A percentile compares a stretch with the other conserved stretches of the same genome.
These are phyloP conservation scores for Candida fluviatilis DNA, from an alignment of 805 yeast species.

Conservation along the genomic window DNA sequence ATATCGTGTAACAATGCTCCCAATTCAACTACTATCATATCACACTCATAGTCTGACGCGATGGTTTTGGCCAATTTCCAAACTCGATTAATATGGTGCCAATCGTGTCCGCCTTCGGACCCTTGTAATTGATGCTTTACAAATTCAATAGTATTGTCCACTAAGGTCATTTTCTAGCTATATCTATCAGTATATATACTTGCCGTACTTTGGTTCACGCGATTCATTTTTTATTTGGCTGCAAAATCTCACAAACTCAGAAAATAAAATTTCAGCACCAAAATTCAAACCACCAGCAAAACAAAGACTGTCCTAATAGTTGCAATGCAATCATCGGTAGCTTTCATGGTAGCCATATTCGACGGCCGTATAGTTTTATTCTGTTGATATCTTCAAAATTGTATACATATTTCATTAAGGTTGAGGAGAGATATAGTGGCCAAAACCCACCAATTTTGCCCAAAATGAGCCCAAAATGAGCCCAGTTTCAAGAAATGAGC, in stretches of 20 bases:
- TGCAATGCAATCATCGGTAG: too few species aligned
- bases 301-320: too few species aligned
- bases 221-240: not conserved
- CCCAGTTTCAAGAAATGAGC: too few species aligned
- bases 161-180: not conserved
- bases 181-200: not conserved
- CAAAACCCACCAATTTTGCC: too few species aligned
- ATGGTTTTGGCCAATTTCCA: constrained; percentile 1
- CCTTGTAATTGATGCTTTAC: not conserved
- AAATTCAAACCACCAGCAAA: too few species aligned
- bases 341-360: too few species aligned
- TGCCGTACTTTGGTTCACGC: not conserved
- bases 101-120: not conserved
- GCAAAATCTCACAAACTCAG: not conserved
- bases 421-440: too few species aligned
- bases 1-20: constrained; percentile 1
- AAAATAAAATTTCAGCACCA: too few species aligned
- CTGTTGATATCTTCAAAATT: too few species aligned
- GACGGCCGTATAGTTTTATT: too few species aligned
- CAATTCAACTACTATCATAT: not conserved
- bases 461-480: too few species aligned
- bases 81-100: not conserved
- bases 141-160: not conserved
- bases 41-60: not conserved
- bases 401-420: too few species aligned